Evolutionary conservation across 1,284 basidiomycete species (phyloP).

Genomic region (Rhodotorula sp.): DNA sequence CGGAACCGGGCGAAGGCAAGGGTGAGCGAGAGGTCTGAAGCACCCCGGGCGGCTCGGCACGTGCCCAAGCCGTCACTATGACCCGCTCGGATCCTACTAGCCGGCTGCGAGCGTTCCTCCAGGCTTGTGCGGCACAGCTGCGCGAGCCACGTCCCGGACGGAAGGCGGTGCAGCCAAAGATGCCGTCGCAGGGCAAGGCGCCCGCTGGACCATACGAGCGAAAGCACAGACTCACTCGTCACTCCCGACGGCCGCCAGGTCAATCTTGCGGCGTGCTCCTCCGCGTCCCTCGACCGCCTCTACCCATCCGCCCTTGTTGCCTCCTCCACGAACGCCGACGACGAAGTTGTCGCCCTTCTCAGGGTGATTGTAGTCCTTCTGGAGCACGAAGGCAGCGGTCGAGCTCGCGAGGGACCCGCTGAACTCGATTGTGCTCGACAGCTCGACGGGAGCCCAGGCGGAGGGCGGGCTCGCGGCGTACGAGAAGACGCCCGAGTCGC

Average conservation of each 20-base stretch:
- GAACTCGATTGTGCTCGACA: slow-evolving; percentile 82
- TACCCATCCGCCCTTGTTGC: slow-evolving; percentile 53
- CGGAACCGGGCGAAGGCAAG: background rate
- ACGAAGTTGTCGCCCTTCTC: slow-evolving; percentile 68
- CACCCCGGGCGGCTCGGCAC: background rate
- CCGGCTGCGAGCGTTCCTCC: no score
- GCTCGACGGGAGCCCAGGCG: slow-evolving; percentile 79
- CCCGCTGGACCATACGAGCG: background rate
- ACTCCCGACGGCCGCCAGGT: slow-evolving; percentile 44
- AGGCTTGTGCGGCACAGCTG: no score
- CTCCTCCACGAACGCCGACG: slow-evolving; percentile 70
- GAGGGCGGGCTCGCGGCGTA: slow-evolving; percentile 8
- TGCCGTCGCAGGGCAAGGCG: background rate
- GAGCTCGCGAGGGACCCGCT: slow-evolving; percentile 80
- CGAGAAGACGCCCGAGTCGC: background rate
- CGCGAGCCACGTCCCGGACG: background rate
- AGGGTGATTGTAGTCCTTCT: slow-evolving; percentile 55
- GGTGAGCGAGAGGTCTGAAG: background rate
- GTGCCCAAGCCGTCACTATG: background rate
- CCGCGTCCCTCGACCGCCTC: slow-evolving; percentile 57
- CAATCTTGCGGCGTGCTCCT: slow-evolving; percentile 60
- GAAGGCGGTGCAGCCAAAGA: background rate
- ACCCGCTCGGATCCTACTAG: no score
- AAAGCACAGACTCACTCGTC: slow-evolving; percentile 8
- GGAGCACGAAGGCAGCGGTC: slow-evolving; percentile 70